These are phyloP conservation scores for Cajanus cajan DNA, from an alignment of 306 rosid genomes.

Conservation along the genomic window DNA sequence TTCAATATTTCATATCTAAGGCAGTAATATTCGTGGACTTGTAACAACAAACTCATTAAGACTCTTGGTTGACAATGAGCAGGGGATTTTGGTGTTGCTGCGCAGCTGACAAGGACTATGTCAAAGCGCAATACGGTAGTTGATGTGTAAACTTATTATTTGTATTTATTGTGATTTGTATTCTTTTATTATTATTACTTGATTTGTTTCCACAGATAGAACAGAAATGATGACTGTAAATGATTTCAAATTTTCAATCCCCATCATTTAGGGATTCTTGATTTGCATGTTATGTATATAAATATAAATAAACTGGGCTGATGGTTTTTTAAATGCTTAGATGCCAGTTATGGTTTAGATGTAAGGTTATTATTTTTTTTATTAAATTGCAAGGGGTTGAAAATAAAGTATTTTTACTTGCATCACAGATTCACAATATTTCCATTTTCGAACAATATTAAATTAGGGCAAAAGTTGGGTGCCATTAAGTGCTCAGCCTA, in stretches of 20 bases:
- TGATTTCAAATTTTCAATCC: neutral
- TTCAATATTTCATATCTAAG: slow-evolving; percentile 21
- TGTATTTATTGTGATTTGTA: neutral
- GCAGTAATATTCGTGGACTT: slow-evolving; percentile 15
- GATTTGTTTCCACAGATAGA: neutral
- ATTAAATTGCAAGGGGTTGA: neutral
- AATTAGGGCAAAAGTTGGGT: neutral
- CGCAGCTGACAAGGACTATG: slow-evolving; percentile 98
- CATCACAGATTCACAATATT: neutral
- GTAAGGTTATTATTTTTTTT: slow-evolving; percentile 9
- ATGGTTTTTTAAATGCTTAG: slow-evolving; percentile 15
- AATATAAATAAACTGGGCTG: neutral
- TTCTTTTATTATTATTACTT: neutral
- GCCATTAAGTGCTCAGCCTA: slow-evolving; percentile 2
- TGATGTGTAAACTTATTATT: slow-evolving; percentile 8
- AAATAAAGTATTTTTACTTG: slow-evolving; percentile 1
- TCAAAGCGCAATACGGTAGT: slow-evolving; percentile 98
- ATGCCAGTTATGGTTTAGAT: slow-evolving; percentile 7
- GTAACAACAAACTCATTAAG: slow-evolving; percentile 15
- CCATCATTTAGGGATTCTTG: neutral
- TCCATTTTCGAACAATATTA: slow-evolving; percentile 4
- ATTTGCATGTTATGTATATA: neutral
- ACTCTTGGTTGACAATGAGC: slow-evolving; percentile 40
- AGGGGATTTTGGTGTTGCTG: slow-evolving; percentile 99
- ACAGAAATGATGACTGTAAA: neutral